Evolutionary conservation across 345 rosid species (phyloP), one percentile per base, ranked within the genome.

Genomic region (Pseudoturritis turrita): DNA sequence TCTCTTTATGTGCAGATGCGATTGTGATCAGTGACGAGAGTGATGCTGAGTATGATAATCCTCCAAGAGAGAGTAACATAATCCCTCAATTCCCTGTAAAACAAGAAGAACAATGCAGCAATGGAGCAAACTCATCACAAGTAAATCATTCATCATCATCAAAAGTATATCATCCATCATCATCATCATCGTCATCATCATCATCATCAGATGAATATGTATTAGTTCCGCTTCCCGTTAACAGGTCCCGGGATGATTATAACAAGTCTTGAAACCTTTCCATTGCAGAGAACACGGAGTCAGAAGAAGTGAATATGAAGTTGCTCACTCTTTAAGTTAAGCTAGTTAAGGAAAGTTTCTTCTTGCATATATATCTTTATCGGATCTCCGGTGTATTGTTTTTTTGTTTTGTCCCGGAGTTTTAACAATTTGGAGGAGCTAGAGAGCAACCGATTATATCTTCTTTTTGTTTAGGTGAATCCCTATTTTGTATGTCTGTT

Each of bases 11-110:
- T 49, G 73, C 44, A 74, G 78, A 59, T 51, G 17, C 41, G 23
- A 74, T 74, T 41, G 13, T 67, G 40, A 43, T 74, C 36, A 31
- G 40, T 10, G 78, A 59, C 6, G 68, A 22, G 9, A 66, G 73
- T 66, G 68, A 74, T 50, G 68, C 8, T 40, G 73, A 66, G 49
- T 0, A 41, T 22, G 40, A 31, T 4, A 21, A 17, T 50, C 40
- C 23, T 8, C 44, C 47, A 15, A 58, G 29, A 58, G 9, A 39
- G 44, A 58, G 33, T 6, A 59, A 28, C 68, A 23, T 15, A 15
- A 23, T 0, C 36, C 18, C 60, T 57, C 46, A 49, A 21, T 1
- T 15, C 0, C 14, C 35, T 49, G 2, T 7, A 2, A 74, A 67
- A 67, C 55, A 49, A 67, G 62, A 49, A 49, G 46, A 31, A 50